Percentiles rank a stretch among this genome's conserved stretches.
phyloP scores from a whole-genome alignment of 2,329 filamentous ascomycete genomes.

The Bretziella fagacearum region DNA sequence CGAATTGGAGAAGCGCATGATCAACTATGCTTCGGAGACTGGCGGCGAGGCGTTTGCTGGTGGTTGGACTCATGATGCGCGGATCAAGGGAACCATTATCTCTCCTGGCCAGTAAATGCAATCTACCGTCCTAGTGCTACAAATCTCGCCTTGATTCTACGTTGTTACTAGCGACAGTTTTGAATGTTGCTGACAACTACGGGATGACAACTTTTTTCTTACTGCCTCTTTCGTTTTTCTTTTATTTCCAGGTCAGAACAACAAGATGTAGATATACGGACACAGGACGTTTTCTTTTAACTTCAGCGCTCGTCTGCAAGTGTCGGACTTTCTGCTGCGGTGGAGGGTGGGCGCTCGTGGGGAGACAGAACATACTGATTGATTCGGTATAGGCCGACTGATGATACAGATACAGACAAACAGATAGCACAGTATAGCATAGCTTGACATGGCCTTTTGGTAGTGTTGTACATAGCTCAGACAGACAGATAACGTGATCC shows the following conservation, averaged over 20 bases:
- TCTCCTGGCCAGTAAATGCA: constrained; percentile 74
- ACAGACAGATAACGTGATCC: neutral
- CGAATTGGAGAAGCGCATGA: constrained; percentile 82
- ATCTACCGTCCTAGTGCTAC: too few species aligned
- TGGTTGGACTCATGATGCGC: constrained; percentile 66
- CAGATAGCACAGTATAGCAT: neutral
- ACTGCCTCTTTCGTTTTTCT: too few species aligned
- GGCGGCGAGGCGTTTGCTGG: constrained; percentile 66
- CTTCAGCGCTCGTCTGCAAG: neutral
- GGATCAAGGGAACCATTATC: constrained; percentile 64
- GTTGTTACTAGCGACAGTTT: too few species aligned
- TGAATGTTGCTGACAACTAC: too few species aligned
- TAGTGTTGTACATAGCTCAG: neutral
- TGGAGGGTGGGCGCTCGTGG: neutral
- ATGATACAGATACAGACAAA: neutral
- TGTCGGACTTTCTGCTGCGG: neutral
- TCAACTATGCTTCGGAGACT: constrained; percentile 54
- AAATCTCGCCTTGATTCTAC: too few species aligned
- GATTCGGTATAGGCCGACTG: neutral
- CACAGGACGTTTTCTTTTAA: constrained; percentile 1
- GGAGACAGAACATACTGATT: neutral
- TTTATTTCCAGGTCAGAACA: neutral
- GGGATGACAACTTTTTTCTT: too few species aligned
- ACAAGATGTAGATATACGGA: constrained; percentile 1
- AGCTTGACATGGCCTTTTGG: neutral